Conservation (phyloP, 2,329 filamentous ascomycete genomes). For the Fusarium newnesense region DNA sequence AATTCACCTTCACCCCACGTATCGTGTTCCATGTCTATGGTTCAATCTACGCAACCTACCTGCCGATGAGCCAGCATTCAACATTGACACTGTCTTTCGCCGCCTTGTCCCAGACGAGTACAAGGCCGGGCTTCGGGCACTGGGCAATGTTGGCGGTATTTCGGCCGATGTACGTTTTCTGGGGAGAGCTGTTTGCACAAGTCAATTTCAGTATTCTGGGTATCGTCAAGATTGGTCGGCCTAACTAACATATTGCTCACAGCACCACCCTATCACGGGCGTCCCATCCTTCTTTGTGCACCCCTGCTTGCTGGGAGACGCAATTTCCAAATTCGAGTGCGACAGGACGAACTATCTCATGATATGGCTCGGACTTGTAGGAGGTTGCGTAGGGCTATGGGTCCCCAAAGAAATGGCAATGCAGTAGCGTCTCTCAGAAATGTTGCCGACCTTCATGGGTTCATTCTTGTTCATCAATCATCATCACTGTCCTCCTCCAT, state of each 20-base stretch:
- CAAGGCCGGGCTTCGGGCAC: constrained; percentile 67
- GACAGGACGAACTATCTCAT: constrained; percentile 78
- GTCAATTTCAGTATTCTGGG: constrained; percentile 46
- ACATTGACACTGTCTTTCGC: constrained; percentile 76
- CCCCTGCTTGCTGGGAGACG: constrained; percentile 87
- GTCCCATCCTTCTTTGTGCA: constrained; percentile 89
- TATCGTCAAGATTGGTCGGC: constrained; percentile 47
- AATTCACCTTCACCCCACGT: constrained; percentile 79
- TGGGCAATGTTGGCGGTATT: constrained; percentile 76
- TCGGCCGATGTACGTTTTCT: constrained; percentile 75
- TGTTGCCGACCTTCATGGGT: constrained; percentile 30
- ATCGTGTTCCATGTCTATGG: constrained; percentile 80
- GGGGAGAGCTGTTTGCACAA: constrained; percentile 42
- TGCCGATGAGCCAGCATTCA: constrained; percentile 64
- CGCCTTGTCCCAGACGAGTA: constrained; percentile 75
- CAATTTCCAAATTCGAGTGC: constrained; percentile 75
- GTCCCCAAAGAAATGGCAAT: constrained; percentile 76
- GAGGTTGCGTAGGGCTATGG: constrained; percentile 81
- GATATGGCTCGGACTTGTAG: constrained; percentile 90
- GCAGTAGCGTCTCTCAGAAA: constrained; percentile 41
- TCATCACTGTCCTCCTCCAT: constrained; percentile 80
- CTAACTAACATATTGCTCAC: constrained; percentile 53
- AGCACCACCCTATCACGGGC: constrained; percentile 86
- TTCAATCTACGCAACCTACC: constrained; percentile 73
- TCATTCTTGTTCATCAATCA: constrained; percentile 66